Evolutionary conservation across 108 stramenopile species (phyloP).

Genomic region (Stephanodiscus minutulus): DNA sequence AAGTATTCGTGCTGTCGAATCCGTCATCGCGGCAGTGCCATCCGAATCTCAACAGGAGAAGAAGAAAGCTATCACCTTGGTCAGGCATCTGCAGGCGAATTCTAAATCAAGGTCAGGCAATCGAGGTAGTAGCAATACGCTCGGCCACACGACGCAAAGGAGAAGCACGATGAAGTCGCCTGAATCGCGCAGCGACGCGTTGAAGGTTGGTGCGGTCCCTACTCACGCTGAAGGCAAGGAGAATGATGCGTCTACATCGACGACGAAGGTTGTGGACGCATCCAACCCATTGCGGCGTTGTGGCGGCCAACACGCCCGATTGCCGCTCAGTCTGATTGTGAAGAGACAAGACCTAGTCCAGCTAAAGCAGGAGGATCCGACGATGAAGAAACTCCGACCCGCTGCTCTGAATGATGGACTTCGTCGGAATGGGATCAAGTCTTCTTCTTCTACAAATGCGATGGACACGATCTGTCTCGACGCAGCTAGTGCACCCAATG

Average conservation of each 20-base stretch:
- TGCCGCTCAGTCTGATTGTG: not conserved
- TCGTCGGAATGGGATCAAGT: not conserved
- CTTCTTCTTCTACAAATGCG: not conserved
- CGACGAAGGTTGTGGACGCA: not conserved
- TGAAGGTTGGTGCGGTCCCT: not conserved
- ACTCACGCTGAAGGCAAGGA: not conserved
- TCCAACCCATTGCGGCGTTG: not conserved
- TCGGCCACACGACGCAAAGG: not conserved
- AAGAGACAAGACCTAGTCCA: not conserved
- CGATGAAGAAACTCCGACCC: too few relatives aligned
- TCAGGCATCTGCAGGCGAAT: not conserved
- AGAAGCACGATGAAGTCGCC: not conserved
- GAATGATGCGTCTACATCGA: not conserved
- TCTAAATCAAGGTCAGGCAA: not conserved
- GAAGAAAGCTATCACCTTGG: slow-evolving; percentile 10
- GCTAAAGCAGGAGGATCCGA: not conserved
- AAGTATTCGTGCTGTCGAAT: not conserved
- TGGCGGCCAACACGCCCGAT: not conserved
- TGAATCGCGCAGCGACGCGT: too few relatives aligned
- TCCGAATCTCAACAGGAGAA: slow-evolving; percentile 15
- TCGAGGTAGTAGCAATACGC: not conserved
- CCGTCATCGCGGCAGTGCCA: not conserved
- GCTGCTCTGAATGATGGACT: not conserved
- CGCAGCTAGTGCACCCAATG: not conserved
- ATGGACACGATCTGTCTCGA: not conserved